A percentile compares a stretch with the other conserved stretches of the same genome.
phyloP scores from a whole-genome alignment of 768 basidiomycete genomes.

The Auricularia heimuer region DNA sequence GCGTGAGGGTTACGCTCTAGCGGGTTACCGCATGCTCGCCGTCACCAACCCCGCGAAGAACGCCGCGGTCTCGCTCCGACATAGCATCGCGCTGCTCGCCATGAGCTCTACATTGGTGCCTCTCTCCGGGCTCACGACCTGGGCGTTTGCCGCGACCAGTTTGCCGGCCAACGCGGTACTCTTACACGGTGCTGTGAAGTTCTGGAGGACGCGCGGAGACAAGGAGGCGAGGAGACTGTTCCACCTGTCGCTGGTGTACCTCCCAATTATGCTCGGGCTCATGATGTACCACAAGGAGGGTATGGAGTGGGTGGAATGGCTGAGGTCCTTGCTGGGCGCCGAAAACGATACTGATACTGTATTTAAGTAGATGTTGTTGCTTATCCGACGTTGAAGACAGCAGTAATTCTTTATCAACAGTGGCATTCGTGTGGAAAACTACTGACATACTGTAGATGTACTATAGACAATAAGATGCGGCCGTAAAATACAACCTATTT shows the following conservation, averaged over 20 bases:
- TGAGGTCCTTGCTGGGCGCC: background rate
- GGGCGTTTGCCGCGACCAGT: conserved; percentile 73
- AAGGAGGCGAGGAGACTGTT: conserved; percentile 71
- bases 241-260: conserved; percentile 77
- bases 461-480: too few relatives aligned
- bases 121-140: conserved; percentile 86
- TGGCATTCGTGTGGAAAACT: too few relatives aligned
- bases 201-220: conserved; percentile 59
- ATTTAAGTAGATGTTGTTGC: background rate
- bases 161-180: conserved; percentile 67
- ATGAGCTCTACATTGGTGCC: conserved; percentile 76
- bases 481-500: too few relatives aligned
- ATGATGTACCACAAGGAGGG: conserved; percentile 95
- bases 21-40: conserved; percentile 88
- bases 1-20: conserved; percentile 81
- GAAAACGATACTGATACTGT: background rate
- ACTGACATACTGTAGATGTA: too few relatives aligned
- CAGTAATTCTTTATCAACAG: too few relatives aligned
- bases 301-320: conserved; percentile 47
- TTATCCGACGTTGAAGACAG: too few relatives aligned
- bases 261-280: conserved; percentile 79
- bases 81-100: conserved; percentile 65
- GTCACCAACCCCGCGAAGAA: conserved; percentile 72
- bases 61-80: conserved; percentile 74
- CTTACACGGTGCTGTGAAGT: conserved; percentile 57